These are phyloP conservation scores for Didymella segeticola DNA, from an alignment of 2,329 filamentous ascomycete genomes.

Conservation along the genomic window DNA sequence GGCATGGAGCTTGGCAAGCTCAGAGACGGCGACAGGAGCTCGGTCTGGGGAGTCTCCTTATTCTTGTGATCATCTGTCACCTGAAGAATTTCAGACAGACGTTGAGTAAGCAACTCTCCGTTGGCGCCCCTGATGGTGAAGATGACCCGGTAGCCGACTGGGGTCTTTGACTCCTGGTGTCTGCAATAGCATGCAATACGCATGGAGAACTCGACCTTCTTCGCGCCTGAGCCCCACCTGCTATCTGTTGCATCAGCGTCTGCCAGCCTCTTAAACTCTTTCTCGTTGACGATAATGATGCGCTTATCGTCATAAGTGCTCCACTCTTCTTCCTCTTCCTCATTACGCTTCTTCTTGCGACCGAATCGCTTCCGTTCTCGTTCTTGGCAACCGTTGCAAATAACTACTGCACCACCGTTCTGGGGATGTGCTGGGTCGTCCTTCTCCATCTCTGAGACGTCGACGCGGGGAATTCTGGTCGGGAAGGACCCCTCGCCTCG, in stretches of 20 bases:
- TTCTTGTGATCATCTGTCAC: constrained; percentile 98
- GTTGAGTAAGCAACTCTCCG: constrained; percentile 80
- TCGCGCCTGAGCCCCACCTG: constrained; percentile 52
- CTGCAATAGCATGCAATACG: constrained; percentile 96
- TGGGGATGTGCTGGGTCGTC: constrained; percentile 75
- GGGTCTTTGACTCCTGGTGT: constrained; percentile 88
- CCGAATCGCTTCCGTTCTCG: constrained; percentile 90
- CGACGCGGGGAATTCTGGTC: constrained; percentile 44
- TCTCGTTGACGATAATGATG: constrained; percentile 51
- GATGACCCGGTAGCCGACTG: constrained; percentile 81
- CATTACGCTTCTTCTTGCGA: constrained; percentile 89
- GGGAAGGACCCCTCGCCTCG: constrained; percentile 52
- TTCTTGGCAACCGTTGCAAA: constrained; percentile 89
- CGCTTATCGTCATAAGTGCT: constrained; percentile 57
- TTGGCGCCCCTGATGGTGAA: constrained; percentile 89
- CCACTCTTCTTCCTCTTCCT: constrained; percentile 87
- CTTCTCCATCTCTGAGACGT: constrained; percentile 55
- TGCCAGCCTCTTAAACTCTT: constrained; percentile 46
- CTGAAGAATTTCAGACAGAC: constrained; percentile 80
- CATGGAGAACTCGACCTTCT: constrained; percentile 88
- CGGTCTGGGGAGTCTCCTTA: constrained; percentile 36
- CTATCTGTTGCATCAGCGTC: constrained; percentile 29
- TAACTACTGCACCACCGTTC: constrained; percentile 92
- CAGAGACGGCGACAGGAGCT: constrained; percentile 29
- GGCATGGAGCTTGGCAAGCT: constrained; percentile 27